Percentiles rank a stretch among this genome's conserved stretches.
Evolutionary conservation across 495 filamentous ascomycete species (phyloP).

Genomic region (Tuber calosporum): DNA sequence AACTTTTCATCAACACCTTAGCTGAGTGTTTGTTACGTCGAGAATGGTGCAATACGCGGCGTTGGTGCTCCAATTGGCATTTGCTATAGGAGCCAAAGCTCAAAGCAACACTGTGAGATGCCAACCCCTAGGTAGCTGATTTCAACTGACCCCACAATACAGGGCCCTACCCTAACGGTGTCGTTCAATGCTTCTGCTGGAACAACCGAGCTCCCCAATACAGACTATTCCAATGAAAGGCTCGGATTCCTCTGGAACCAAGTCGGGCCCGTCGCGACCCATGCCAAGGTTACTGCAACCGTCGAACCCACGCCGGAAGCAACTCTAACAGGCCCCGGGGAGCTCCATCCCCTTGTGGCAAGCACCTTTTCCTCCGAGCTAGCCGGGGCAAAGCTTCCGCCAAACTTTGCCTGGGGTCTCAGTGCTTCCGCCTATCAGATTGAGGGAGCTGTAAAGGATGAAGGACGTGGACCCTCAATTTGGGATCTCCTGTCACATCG

Average conservation of each 20-base stretch:
- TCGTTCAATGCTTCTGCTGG: conserved; percentile 45
- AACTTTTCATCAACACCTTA: background rate
- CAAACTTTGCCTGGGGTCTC: conserved; percentile 39
- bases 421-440: conserved; percentile 43
- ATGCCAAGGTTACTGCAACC: conserved; percentile 45
- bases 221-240: conserved; percentile 46
- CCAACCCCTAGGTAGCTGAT: background rate
- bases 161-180: conserved; percentile 33
- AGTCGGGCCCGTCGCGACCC: conserved; percentile 44
- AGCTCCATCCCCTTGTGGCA: conserved; percentile 43
- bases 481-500: conserved; percentile 43
- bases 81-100: conserved; percentile 24
- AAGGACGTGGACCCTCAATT: conserved; percentile 40
- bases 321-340: conserved; percentile 42
- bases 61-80: conserved; percentile 17
- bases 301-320: conserved; percentile 47
- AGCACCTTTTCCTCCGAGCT: conserved; percentile 35
- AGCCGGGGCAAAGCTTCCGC: conserved; percentile 37
- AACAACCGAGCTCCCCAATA: conserved; percentile 40
- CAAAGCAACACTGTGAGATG: background rate
- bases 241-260: conserved; percentile 46
- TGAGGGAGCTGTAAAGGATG: conserved; percentile 41
- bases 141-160: background rate
- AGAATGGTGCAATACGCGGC: conserved; percentile 27
- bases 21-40: background rate